Evolutionary conservation across 768 basidiomycete species (phyloP), one percentile per base, ranked within the genome.

Genomic region (Myochromella boudieri): DNA sequence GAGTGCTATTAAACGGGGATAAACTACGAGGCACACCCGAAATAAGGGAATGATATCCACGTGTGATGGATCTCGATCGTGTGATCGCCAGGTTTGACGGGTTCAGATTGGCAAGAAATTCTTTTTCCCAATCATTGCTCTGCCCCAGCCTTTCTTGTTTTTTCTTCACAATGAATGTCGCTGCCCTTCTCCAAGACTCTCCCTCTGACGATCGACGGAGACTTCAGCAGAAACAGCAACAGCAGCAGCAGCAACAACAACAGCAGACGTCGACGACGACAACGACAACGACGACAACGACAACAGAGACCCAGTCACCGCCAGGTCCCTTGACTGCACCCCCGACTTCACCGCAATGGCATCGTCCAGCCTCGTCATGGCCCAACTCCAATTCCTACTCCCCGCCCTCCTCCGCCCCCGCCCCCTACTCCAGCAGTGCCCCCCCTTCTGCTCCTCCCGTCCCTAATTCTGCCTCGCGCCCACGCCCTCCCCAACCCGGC

Each of bases 181-280:
- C 80, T 18, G 79, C 72, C 60, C 75, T 87, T 46, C 68, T 87
- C 20, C 83, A 85, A 54, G 82, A 84, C 63, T 80, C 84, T 0
- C 85, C 85, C 39, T 84, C 83, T 0, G 82, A 83, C 55, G 77
- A 77, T 10, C 61, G 58, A 24, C 51, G 67, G 22, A 61, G 59
- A 58, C 58, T 46, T 9, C 47, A 37, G 33, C 51, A 34, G 33
- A 12, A 34, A 29, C 28, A 29, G 18, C 33, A 34, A 17, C 33
- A 34, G 33, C 33, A 34, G 33, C 14, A 34, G 14, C 33, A 17
- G 14, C 33, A 34, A 34, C 33, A 34, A 34, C 33, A 34, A 34
- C 33, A 34, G 18, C 33, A 34, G 41, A 37, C 26, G 25, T n/a
- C 53, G 26, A 56, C 60, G 37, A 29, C 41, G 18, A 15, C 41